phyloP scores from a whole-genome alignment of 345 rosid species.

The Salix koriyanagi region DNA sequence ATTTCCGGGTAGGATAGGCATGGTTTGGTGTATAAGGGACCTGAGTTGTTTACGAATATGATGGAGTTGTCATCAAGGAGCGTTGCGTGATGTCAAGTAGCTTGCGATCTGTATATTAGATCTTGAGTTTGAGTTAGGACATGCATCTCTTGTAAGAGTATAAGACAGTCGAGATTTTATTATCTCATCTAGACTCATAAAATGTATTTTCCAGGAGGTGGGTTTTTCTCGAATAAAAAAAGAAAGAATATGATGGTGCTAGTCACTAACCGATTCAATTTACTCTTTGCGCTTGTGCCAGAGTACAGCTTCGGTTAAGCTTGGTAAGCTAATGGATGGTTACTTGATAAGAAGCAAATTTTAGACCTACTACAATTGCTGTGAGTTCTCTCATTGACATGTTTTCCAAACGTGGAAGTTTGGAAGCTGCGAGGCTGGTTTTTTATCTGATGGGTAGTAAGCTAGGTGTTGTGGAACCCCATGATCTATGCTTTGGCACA shows the following conservation, averaged over 20 bases:
- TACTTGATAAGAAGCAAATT: slow-evolving; percentile 42
- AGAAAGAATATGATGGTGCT: slow-evolving; percentile 39
- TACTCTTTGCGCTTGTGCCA: slow-evolving; percentile 79
- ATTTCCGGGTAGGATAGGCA: slow-evolving; percentile 70
- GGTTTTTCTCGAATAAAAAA: too few species aligned
- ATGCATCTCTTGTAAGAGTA: rapidly evolving
- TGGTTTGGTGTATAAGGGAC: slow-evolving; percentile 47
- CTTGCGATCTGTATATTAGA: rapidly evolving
- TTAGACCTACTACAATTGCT: slow-evolving; percentile 57
- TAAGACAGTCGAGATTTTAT: rapidly evolving
- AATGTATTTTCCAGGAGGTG: too few species aligned
- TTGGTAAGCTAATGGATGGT: slow-evolving; percentile 71
- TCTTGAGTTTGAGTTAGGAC: too few species aligned
- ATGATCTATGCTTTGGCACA: slow-evolving; percentile 76
- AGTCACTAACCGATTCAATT: slow-evolving; percentile 57
- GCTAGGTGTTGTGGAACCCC: slow-evolving; percentile 69
- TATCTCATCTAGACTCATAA: rapidly evolving
- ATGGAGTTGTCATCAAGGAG: too few species aligned
- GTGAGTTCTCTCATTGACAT: slow-evolving; percentile 76
- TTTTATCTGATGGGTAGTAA: slow-evolving; percentile 40
- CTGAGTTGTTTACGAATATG: slow-evolving; percentile 32
- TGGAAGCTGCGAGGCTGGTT: slow-evolving; percentile 44
- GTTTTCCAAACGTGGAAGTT: slow-evolving; percentile 70
- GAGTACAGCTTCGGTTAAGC: slow-evolving; percentile 53
- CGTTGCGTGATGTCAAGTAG: too few species aligned